Evolutionary conservation across 306 rosid genomes (phyloP).

Genomic region (Cucumis hystrix): DNA sequence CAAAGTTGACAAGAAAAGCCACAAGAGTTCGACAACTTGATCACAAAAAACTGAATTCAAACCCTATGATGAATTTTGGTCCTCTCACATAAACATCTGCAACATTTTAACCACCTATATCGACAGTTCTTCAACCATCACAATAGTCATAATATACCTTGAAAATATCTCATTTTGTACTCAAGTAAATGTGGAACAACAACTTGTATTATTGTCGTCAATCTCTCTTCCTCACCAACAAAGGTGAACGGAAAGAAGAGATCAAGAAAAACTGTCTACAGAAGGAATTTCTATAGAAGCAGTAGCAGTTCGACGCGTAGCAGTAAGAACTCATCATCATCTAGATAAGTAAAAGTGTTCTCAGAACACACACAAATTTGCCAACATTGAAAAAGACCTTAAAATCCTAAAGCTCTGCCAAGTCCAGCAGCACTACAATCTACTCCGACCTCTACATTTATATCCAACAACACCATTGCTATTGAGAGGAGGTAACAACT

Average conservation of each 20-base stretch:
- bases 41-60: too few species aligned
- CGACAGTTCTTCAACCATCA: not conserved
- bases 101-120: not conserved
- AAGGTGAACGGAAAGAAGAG: not conserved
- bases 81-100: too few species aligned
- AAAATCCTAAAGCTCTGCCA: not conserved
- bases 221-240: conserved; percentile 4
- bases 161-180: not conserved
- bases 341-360: not conserved
- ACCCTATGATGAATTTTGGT: too few species aligned
- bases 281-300: not conserved
- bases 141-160: not conserved
- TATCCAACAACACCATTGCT: not conserved
- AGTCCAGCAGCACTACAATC: not conserved
- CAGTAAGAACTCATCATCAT: not conserved
- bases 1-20: too few species aligned
- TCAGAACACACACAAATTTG: not conserved
- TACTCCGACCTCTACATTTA: not conserved
- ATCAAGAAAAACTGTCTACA: not conserved
- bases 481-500: conserved; percentile 37
- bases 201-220: not conserved
- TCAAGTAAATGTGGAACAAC: not conserved
- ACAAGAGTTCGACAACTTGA: too few species aligned
- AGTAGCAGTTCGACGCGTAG: not conserved
- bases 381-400: not conserved